Conservation (phyloP, 2,329 filamentous ascomycete genomes). For the Fusarium devonianum region DNA sequence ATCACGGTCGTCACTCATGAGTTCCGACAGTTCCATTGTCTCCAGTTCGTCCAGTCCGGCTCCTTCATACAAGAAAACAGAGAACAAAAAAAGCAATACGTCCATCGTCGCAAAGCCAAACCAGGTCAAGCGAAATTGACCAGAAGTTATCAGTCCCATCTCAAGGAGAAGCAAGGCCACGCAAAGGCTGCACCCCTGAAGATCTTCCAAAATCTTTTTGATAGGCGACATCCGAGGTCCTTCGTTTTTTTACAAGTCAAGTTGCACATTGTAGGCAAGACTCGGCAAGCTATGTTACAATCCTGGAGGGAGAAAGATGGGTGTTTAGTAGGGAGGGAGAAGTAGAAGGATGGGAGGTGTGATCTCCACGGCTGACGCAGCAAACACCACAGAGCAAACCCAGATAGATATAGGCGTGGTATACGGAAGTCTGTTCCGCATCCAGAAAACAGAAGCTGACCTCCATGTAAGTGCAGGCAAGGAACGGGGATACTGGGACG, state of each 20-base stretch:
- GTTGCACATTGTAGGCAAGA: neutral
- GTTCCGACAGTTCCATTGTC: slow-evolving; percentile 17
- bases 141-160: neutral
- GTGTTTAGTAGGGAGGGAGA: neutral
- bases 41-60: slow-evolving; percentile 29
- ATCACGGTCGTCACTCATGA: slow-evolving; percentile 13
- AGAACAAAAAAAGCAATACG: slow-evolving; percentile 19
- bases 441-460: neutral
- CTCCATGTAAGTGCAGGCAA: slow-evolving; percentile 5
- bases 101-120: slow-evolving; percentile 23
- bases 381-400: slow-evolving; percentile 3
- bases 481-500: slow-evolving; percentile 5
- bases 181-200: slow-evolving; percentile 3
- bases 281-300: neutral
- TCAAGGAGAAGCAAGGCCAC: neutral
- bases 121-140: slow-evolving; percentile 9
- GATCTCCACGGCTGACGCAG: neutral
- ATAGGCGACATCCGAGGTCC: neutral
- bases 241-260: neutral
- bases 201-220: neutral
- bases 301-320: neutral
- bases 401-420: slow-evolving; percentile 7
- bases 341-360: slow-evolving; percentile 1
- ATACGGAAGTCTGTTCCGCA: slow-evolving; percentile 5
- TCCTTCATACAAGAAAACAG: slow-evolving; percentile 33